Conservation (phyloP, 306 rosid species). For the Rubus parviflorus region DNA sequence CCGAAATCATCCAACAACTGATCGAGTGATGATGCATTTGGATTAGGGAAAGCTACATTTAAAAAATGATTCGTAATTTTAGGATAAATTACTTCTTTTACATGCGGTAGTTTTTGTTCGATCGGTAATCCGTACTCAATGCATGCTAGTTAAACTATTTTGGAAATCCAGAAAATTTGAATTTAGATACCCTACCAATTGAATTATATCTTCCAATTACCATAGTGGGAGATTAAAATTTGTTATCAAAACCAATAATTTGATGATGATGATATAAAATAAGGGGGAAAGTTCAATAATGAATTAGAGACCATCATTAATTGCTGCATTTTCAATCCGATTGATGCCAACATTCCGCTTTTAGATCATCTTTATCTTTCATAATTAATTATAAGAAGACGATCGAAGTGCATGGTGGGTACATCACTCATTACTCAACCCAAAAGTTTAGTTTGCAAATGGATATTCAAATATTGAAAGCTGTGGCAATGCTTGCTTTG, state of each 20-base stretch:
- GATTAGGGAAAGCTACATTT: not conserved
- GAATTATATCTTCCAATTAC: not conserved
- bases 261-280: not conserved
- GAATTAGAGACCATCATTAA: not conserved
- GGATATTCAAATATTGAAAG: slow-evolving; percentile 20
- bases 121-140: not conserved
- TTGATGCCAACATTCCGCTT: not conserved
- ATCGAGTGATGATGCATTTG: not conserved
- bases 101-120: not conserved
- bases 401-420: slow-evolving; percentile 13
- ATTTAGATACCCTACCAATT: not conserved
- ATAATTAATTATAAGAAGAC: not conserved
- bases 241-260: slow-evolving; percentile 1
- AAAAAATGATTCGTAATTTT: not conserved
- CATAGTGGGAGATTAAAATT: not conserved
- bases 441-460: slow-evolving; percentile 2
- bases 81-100: not conserved
- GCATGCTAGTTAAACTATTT: not conserved
- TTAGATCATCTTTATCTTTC: not conserved
- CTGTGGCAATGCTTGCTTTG: slow-evolving; percentile 46
- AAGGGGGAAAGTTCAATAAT: not conserved
- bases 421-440: slow-evolving; percentile 17
- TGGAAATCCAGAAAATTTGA: not conserved
- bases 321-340: not conserved
- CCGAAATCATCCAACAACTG: not conserved